Evolutionary conservation across 345 rosid species (phyloP).

Genomic region (Punica granatum): DNA sequence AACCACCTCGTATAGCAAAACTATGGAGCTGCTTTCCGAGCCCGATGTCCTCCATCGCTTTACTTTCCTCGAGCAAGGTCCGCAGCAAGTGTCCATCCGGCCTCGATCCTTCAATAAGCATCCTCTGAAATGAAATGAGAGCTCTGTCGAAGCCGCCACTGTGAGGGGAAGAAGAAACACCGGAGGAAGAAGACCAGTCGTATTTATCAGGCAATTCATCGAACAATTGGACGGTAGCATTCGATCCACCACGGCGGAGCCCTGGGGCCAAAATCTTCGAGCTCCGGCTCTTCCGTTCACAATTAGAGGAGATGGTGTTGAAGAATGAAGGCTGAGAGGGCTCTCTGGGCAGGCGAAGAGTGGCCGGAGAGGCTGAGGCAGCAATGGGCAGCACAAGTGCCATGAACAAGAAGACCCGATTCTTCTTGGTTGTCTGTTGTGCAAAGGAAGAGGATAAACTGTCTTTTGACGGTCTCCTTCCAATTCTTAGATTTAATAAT

Average conservation of each 20-base stretch:
- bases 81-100: not conserved
- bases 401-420: not conserved
- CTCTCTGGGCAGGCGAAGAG: not conserved
- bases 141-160: not conserved
- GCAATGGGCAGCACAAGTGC: not conserved
- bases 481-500: not conserved
- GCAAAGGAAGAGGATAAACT: not conserved
- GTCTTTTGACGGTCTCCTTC: not conserved
- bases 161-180: constrained; percentile 1
- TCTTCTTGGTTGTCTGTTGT: not conserved
- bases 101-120: not conserved
- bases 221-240: not conserved
- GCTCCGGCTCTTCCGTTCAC: not conserved
- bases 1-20: not conserved
- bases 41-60: not conserved
- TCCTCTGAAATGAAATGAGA: not conserved
- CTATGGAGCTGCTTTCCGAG: constrained; percentile 1
- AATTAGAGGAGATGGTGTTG: not conserved
- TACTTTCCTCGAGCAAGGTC: not conserved
- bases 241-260: not conserved
- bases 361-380: not conserved
- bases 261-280: not conserved
- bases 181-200: not conserved
- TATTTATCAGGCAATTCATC: constrained; percentile 1
- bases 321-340: not conserved